These are phyloP conservation scores for Rhizophagus prolifer DNA, from an alignment of 192 early-diverging fungal species.

Conservation along the genomic window DNA sequence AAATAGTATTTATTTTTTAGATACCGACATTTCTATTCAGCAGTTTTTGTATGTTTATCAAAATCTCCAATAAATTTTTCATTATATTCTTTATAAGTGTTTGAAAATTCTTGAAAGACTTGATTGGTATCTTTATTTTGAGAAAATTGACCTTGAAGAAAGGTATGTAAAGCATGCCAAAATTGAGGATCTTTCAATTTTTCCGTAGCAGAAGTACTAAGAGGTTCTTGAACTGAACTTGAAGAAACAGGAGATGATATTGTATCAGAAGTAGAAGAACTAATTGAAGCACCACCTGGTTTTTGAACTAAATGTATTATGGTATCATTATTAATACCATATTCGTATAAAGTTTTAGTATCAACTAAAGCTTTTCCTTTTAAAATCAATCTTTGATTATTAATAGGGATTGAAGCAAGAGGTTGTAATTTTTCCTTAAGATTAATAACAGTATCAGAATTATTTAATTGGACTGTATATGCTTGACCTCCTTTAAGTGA, in stretches of 20 bases:
- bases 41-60: neutral
- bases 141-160: constrained; percentile 1
- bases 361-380: constrained; percentile 61
- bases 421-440: constrained; percentile 41
- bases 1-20: no score
- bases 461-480: constrained; percentile 38
- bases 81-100: constrained; percentile 6
- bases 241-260: neutral
- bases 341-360: constrained; percentile 51
- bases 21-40: neutral
- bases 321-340: constrained; percentile 43
- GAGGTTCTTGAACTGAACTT: neutral
- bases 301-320: constrained; percentile 53
- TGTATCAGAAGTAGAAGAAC: neutral
- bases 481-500: constrained; percentile 42
- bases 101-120: constrained; percentile 11
- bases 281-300: constrained; percentile 27
- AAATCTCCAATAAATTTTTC: neutral
- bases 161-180: neutral
- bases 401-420: constrained; percentile 34
- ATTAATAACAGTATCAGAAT: constrained; percentile 39
- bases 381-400: constrained; percentile 55
- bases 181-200: constrained; percentile 20
- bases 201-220: neutral
- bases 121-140: neutral